Conservation (phyloP, 2,329 filamentous ascomycete genomes). For the Aspergillus sp. region DNA sequence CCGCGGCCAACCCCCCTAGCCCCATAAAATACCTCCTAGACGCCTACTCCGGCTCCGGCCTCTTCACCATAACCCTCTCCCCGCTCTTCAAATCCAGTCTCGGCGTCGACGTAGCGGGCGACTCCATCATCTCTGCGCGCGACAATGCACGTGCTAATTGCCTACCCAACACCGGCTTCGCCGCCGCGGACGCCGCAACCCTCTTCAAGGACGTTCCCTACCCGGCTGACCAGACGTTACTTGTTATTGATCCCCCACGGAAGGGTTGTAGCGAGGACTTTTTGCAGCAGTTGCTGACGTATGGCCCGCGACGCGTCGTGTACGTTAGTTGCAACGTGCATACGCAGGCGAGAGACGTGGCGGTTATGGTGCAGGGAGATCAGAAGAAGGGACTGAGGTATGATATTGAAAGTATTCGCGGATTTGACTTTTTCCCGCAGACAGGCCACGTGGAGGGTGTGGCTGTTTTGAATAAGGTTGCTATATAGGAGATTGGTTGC, state of each 20-base stretch:
- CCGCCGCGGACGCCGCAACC: slow-evolving; percentile 80
- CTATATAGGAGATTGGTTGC: background rate
- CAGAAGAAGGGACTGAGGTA: slow-evolving; percentile 55
- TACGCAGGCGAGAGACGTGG: slow-evolving; percentile 91
- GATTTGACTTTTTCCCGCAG: slow-evolving; percentile 98
- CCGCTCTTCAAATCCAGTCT: slow-evolving; percentile 75
- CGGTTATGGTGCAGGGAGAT: slow-evolving; percentile 73
- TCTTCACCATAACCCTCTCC: slow-evolving; percentile 94
- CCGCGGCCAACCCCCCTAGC: slow-evolving; percentile 25
- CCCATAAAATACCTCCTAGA: slow-evolving; percentile 86
- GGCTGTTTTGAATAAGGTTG: slow-evolving; percentile 53
- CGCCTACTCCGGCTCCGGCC: slow-evolving; percentile 93
- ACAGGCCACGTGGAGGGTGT: slow-evolving; percentile 68
- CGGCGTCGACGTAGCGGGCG: slow-evolving; percentile 83
- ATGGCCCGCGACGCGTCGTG: slow-evolving; percentile 75
- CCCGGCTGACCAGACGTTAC: slow-evolving; percentile 76
- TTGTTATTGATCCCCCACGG: slow-evolving; percentile 94
- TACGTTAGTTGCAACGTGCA: slow-evolving; percentile 99
- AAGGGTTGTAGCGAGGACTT: slow-evolving; percentile 92
- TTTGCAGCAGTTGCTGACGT: slow-evolving; percentile 74
- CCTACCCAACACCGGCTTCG: slow-evolving; percentile 75
- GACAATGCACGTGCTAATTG: slow-evolving; percentile 77
- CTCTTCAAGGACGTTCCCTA: slow-evolving; percentile 78
- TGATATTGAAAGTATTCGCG: slow-evolving; percentile 83
- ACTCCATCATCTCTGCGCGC: slow-evolving; percentile 75